Evolutionary conservation across 495 filamentous ascomycete species (phyloP).

Genomic region (Penicillium silybi): DNA sequence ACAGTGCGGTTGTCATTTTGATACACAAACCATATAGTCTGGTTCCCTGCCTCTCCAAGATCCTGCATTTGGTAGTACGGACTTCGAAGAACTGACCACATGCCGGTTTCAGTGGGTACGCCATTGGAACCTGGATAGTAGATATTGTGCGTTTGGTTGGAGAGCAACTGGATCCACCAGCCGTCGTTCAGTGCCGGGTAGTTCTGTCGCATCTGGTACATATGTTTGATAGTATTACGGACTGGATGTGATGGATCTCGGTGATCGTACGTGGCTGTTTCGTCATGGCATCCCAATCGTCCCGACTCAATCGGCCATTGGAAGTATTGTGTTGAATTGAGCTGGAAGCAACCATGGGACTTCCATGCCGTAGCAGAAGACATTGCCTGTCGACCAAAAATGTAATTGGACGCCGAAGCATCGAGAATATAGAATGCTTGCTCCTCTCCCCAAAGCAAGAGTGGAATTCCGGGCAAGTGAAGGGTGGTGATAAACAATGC

Average conservation of each 20-base stretch:
- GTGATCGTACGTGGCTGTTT: constrained; percentile 58
- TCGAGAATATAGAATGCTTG: constrained; percentile 67
- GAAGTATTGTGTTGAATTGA: constrained; percentile 53
- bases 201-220: constrained; percentile 58
- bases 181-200: constrained; percentile 64
- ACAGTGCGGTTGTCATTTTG: constrained; percentile 55
- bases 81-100: constrained; percentile 62
- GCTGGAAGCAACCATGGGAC: constrained; percentile 62
- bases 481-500: constrained; percentile 62
- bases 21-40: constrained; percentile 64
- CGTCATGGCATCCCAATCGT: constrained; percentile 56
- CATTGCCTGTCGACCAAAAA: constrained; percentile 68
- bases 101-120: constrained; percentile 57
- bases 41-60: constrained; percentile 44
- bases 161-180: constrained; percentile 55
- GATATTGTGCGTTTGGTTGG: constrained; percentile 53
- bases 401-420: constrained; percentile 63
- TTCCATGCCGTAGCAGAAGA: constrained; percentile 64
- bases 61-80: constrained; percentile 50
- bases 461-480: constrained; percentile 62
- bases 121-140: constrained; percentile 51
- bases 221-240: constrained; percentile 63
- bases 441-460: constrained; percentile 67
- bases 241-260: constrained; percentile 65
- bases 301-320: constrained; percentile 57